Base-by-base conservation (phyloP, 495 filamentous ascomycete species). In the Astrothelium macrocarpum region DNA sequence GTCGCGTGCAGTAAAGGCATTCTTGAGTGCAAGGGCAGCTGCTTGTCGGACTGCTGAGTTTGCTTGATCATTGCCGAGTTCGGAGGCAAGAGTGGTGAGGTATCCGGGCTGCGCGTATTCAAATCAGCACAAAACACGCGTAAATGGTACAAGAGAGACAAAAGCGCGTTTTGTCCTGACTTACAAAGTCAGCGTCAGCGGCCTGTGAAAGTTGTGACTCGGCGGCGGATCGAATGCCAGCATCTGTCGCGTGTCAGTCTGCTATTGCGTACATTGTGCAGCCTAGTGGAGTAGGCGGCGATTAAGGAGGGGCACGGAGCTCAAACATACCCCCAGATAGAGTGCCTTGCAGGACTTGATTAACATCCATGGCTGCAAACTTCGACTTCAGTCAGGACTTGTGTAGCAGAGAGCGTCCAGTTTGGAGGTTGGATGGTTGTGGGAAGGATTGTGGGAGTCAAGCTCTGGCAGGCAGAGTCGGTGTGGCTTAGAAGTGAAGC, bases 11-110 rank as follows among this genome's bases (percentile, higher is more conserved):
- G 88, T 88, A 76, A 98, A 95, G 69, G 94, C 85, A 80, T 98
- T 98, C 80, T 98, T 98, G 71, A 98, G 77, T 58, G 93, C 91
- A 68, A 98, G 84, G 88, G 91, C 94, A 63, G 94, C 94, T 62
- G 94, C 92, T 62, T 87, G 85, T 81, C 94, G 86, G 69, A 96
- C 90, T 75, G 89, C 87, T 53, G 89, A 78, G 65, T 90, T 82
- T 67, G 87, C 84, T 62, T 83, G 81, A 68, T 97, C 95, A 78
- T 96, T 96, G 69, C 92, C 92, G 67, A 98, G 85, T 74, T 94
- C 90, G 77, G 89, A 85, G 60, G 90, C 90, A 68, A 98, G 87
- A 62, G 91, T 94, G 66, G 85, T 81, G 64, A 98, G 84, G 78
- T 98, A 98, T 76, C 84, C 82, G 64, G 93, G 85, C 94, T 98